Evolutionary conservation across 495 filamentous ascomycete genomes (phyloP).

Genomic region (Podospora australis): DNA sequence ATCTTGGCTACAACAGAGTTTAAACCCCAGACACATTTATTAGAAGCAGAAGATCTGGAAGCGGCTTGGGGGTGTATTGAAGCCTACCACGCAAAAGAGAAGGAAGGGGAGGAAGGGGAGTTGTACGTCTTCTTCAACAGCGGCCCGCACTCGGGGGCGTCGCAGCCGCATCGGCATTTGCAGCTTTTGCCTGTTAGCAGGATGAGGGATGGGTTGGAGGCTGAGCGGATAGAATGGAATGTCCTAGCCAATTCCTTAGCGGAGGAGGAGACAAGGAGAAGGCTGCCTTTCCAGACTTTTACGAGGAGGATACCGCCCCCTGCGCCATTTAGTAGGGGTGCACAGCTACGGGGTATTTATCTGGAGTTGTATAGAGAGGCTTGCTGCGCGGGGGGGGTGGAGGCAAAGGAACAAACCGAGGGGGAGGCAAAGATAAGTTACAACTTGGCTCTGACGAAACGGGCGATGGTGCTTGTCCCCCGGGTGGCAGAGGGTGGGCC

Average conservation of each 20-base stretch:
- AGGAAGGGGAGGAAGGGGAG: no score
- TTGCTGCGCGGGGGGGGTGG: conserved; percentile 20
- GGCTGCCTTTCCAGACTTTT: conserved; percentile 21
- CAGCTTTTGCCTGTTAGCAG: conserved; percentile 67
- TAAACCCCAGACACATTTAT: conserved; percentile 60
- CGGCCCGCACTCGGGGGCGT: conserved; percentile 68
- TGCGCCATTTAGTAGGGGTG: neutral
- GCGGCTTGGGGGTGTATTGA: conserved; percentile 59
- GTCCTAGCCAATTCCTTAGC: conserved; percentile 49
- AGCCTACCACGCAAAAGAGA: conserved; percentile 45
- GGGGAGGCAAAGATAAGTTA: conserved; percentile 62
- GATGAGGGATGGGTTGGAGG: conserved; percentile 51
- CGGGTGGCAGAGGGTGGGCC: conserved; percentile 42
- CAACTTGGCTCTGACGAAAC: conserved; percentile 69
- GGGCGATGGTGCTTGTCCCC: conserved; percentile 63
- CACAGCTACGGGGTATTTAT: conserved; percentile 25
- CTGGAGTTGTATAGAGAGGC: conserved; percentile 51
- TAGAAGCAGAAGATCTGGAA: conserved; percentile 60
- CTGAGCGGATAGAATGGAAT: conserved; percentile 30
- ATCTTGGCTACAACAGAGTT: conserved; percentile 65
- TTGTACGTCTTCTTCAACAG: conserved; percentile 84
- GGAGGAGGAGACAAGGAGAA: conserved; percentile 22
- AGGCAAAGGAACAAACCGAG: conserved; percentile 12
- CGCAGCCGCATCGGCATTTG: conserved; percentile 72
- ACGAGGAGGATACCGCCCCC: conserved; percentile 11